Conservation (phyloP, 768 basidiomycete genomes). For the Auricularia heimuer region DNA sequence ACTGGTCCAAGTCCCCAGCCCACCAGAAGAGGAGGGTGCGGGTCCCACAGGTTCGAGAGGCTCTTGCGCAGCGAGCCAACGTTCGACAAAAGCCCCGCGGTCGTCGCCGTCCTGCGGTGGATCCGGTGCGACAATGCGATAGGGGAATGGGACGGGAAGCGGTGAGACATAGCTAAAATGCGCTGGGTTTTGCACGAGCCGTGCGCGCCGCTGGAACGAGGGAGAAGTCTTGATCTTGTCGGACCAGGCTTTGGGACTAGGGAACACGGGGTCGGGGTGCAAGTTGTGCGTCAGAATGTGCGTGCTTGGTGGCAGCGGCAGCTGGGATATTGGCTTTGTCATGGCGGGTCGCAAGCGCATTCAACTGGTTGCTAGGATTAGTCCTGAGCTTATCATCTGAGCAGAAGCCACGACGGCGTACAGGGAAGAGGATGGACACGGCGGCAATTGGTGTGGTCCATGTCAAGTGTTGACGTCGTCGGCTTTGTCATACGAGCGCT, state of each 20-base stretch:
- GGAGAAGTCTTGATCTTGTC: conserved; percentile 42
- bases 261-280: conserved; percentile 50
- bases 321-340: conserved; percentile 36
- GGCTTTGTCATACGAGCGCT: too few species aligned
- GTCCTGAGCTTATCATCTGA: neutral
- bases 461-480: too few species aligned
- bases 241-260: conserved; percentile 39
- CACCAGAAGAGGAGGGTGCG: conserved; percentile 18
- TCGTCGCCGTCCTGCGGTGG: conserved; percentile 35
- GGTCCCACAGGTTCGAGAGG: conserved; percentile 28
- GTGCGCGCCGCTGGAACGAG: conserved; percentile 59
- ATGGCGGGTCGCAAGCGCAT: neutral
- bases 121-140: conserved; percentile 50
- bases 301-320: conserved; percentile 38
- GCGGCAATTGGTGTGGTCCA: too few species aligned
- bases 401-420: too few species aligned
- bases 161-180: conserved; percentile 83
- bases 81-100: conserved; percentile 57
- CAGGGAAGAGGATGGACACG: too few species aligned
- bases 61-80: conserved; percentile 65
- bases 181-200: conserved; percentile 42
- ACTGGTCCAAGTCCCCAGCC: conserved; percentile 40
- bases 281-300: conserved; percentile 35
- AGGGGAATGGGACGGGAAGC: conserved; percentile 75
- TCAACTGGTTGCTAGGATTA: neutral